These are phyloP conservation scores for Austroboletus olivaceoglutinosus DNA, from an alignment of 1,284 basidiomycete species.

Conservation along the genomic window DNA sequence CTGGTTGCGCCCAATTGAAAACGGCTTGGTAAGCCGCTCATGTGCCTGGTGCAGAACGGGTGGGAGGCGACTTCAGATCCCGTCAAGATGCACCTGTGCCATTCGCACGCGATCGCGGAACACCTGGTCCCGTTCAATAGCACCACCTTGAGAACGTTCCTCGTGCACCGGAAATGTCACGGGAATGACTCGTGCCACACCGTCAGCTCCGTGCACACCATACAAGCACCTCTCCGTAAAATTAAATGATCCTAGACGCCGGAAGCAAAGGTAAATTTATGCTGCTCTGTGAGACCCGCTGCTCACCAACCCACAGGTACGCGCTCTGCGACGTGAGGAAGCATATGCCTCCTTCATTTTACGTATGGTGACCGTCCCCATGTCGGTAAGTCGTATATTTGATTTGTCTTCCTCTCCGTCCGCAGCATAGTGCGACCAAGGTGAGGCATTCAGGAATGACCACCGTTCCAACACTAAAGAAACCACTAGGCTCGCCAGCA, in stretches of 20 bases:
- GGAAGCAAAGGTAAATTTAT: neutral
- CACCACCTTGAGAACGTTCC: conserved; percentile 7
- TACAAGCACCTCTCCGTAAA: neutral
- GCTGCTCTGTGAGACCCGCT: conserved; percentile 2
- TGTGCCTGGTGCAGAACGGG: conserved; percentile 15
- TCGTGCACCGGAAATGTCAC: conserved; percentile 3
- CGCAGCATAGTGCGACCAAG: conserved; percentile 5
- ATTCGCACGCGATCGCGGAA: conserved; percentile 3
- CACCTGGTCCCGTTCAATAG: neutral
- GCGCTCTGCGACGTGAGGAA: neutral
- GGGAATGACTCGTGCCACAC: conserved; percentile 3
- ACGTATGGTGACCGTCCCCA: conserved; percentile 18
- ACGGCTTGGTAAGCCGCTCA: conserved; percentile 4
- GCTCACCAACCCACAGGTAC: neutral
- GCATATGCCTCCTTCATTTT: conserved; percentile 3
- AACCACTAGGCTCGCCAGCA: conserved; percentile 4
- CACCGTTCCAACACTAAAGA: neutral
- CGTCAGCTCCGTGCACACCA: conserved; percentile 5
- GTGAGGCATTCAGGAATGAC: conserved; percentile 13
- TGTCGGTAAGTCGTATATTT: conserved; percentile 7
- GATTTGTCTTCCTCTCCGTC: conserved; percentile 16
- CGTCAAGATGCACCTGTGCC: conserved; percentile 1
- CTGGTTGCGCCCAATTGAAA: conserved; percentile 7
- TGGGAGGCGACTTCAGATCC: conserved; percentile 1
- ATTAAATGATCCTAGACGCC: neutral